A percentile compares a stretch with the other conserved stretches of the same genome.
These are phyloP conservation scores for Geotrichum bryndzae DNA, from an alignment of 1,139 yeast genomes.

Conservation along the genomic window DNA sequence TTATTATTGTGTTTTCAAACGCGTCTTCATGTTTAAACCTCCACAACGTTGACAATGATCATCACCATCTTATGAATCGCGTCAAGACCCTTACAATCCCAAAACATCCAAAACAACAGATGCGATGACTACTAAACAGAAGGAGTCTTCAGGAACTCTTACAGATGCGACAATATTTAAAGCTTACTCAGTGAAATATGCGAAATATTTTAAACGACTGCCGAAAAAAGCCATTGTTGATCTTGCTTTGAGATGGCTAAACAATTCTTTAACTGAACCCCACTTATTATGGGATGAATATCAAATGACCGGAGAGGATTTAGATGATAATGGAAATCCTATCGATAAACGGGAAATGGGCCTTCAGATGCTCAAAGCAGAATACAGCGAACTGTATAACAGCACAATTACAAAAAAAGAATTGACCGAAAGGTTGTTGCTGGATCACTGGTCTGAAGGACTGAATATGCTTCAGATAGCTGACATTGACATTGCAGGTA, in stretches of 20 bases:
- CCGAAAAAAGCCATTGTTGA: constrained; percentile 15
- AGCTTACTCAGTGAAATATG: constrained; percentile 15
- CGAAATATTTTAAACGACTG: not conserved
- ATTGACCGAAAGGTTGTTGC: constrained; percentile 46
- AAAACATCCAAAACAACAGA: not conserved
- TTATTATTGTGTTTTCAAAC: not conserved
- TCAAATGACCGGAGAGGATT: constrained; percentile 1
- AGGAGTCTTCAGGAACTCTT: not conserved
- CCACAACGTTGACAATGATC: not conserved
- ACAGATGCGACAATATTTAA: constrained; percentile 10
- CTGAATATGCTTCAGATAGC: constrained; percentile 64
- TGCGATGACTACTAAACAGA: not conserved
- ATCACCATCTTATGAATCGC: not conserved
- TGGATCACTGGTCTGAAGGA: constrained; percentile 58
- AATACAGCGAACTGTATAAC: constrained; percentile 14
- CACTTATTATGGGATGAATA: constrained; percentile 11
- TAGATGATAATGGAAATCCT: not conserved
- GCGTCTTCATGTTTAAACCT: not conserved
- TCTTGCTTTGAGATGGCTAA: constrained; percentile 21
- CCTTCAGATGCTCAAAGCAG: constrained; percentile 17
- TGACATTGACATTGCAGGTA: constrained; percentile 58
- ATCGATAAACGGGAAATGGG: constrained; percentile 1
- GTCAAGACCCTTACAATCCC: not conserved
- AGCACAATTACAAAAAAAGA: constrained; percentile 39
- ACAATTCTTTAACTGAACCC: constrained; percentile 19